Evolutionary conservation across 768 basidiomycete species (phyloP).

Genomic region (Sarcomyxa edulis): DNA sequence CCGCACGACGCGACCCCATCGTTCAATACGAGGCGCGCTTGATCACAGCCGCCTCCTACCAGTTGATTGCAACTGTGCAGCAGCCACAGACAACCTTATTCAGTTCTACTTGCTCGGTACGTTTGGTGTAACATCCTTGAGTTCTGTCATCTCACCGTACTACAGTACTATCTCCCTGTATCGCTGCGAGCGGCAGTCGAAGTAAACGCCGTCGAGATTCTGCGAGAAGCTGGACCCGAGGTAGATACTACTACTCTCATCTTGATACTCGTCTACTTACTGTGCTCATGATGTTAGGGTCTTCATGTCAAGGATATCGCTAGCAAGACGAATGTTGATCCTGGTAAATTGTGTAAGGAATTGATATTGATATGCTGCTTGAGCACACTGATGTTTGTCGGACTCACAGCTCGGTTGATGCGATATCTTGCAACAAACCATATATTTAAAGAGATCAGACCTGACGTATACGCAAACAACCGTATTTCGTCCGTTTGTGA

Average conservation of each 20-base stretch:
- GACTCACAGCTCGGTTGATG: constrained; percentile 20
- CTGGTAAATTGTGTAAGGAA: constrained; percentile 26
- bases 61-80: constrained; percentile 16
- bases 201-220: constrained; percentile 26
- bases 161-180: constrained; percentile 12
- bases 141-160: neutral
- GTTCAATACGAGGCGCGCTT: constrained; percentile 12
- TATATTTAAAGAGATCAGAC: constrained; percentile 24
- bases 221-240: constrained; percentile 27
- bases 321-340: constrained; percentile 16
- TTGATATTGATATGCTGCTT: constrained; percentile 1
- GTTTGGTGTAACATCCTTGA: neutral
- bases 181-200: constrained; percentile 22
- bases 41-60: constrained; percentile 19
- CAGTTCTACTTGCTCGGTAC: constrained; percentile 8
- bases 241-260: constrained; percentile 9
- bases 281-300: constrained; percentile 12
- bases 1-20: constrained; percentile 11
- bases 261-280: neutral
- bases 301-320: constrained; percentile 27
- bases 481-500: constrained; percentile 25
- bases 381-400: constrained; percentile 1
- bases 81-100: constrained; percentile 12
- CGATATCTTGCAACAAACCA: constrained; percentile 26
- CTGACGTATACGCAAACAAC: constrained; percentile 28